Conservation (phyloP, 768 basidiomycete species). For the Leccinum rimulosum region DNA sequence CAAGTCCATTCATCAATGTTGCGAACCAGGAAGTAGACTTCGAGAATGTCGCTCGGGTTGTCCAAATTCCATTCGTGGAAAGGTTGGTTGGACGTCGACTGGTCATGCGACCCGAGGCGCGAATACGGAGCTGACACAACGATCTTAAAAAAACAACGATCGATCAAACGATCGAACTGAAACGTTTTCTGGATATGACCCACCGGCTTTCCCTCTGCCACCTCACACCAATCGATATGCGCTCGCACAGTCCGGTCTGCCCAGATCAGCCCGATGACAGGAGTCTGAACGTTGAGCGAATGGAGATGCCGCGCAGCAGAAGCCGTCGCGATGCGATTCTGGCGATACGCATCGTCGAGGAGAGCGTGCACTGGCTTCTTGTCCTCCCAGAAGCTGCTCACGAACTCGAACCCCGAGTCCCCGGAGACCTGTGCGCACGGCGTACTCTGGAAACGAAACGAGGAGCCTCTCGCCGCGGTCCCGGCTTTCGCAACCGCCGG, state of each 20-base stretch:
- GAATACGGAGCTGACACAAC: conserved; percentile 51
- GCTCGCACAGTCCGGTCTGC: conserved; percentile 49
- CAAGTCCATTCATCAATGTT: conserved; percentile 56
- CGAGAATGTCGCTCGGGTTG: conserved; percentile 42
- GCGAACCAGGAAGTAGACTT: conserved; percentile 49
- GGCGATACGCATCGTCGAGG: conserved; percentile 53
- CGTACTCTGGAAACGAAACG: conserved; percentile 52
- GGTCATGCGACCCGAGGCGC: conserved; percentile 12
- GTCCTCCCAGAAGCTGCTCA: conserved; percentile 57
- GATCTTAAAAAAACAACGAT: conserved; percentile 28
- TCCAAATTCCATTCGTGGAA: conserved; percentile 53
- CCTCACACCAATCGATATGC: conserved; percentile 53
- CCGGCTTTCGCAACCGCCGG: conserved; percentile 36
- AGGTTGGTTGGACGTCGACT: conserved; percentile 17
- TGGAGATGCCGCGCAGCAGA: conserved; percentile 49
- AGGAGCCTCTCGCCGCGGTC: conserved; percentile 39
- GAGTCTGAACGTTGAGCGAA: conserved; percentile 42
- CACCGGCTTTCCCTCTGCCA: conserved; percentile 35
- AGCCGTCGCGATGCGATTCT: conserved; percentile 56
- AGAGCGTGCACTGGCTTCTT: conserved; percentile 52
- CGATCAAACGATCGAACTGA: neutral
- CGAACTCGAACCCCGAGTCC: conserved; percentile 49
- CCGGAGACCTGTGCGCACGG: conserved; percentile 48
- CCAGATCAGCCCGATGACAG: conserved; percentile 56
- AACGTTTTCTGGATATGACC: conserved; percentile 13